phyloP scores from a whole-genome alignment of 768 basidiomycete species.

The Boletales sp. region DNA sequence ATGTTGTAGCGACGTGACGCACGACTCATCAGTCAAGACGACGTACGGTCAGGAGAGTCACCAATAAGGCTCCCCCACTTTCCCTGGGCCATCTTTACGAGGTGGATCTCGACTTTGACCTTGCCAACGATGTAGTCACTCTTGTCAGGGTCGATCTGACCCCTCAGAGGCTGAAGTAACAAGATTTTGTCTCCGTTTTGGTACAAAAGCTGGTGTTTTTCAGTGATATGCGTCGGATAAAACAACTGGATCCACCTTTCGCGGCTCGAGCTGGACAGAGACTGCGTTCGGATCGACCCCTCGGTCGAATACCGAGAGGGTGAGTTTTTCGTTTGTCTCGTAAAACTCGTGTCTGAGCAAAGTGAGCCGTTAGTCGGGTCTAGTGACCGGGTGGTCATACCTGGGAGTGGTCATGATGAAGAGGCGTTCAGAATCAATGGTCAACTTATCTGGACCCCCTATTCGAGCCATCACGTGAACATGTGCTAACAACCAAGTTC shows the following conservation, averaged over 20 bases:
- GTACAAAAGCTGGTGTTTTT: constrained; percentile 35
- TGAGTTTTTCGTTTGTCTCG: constrained; percentile 75
- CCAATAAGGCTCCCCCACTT: constrained; percentile 77
- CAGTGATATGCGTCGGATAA: neutral
- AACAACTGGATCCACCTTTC: constrained; percentile 44
- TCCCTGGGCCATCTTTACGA: constrained; percentile 63
- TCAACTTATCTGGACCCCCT: constrained; percentile 1
- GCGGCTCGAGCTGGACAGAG: constrained; percentile 57
- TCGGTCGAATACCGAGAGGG: constrained; percentile 74
- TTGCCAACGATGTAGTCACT: constrained; percentile 70
- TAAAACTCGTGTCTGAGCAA: constrained; percentile 75
- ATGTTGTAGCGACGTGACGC: neutral
- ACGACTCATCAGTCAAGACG: neutral
- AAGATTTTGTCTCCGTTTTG: constrained; percentile 68
- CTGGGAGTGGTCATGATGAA: constrained; percentile 27
- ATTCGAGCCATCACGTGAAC: constrained; percentile 22
- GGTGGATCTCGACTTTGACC: constrained; percentile 83
- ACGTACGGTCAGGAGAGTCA: constrained; percentile 72
- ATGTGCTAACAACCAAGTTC: neutral
- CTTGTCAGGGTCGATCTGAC: constrained; percentile 65
- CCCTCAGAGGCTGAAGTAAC: constrained; percentile 74
- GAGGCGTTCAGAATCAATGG: neutral
- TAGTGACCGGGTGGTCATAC: constrained; percentile 9
- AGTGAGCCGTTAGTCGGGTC: neutral
- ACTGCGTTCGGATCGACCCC: constrained; percentile 66